Conservation (phyloP, 2,329 filamentous ascomycete species). For the Phyllosticta citriasiana region DNA sequence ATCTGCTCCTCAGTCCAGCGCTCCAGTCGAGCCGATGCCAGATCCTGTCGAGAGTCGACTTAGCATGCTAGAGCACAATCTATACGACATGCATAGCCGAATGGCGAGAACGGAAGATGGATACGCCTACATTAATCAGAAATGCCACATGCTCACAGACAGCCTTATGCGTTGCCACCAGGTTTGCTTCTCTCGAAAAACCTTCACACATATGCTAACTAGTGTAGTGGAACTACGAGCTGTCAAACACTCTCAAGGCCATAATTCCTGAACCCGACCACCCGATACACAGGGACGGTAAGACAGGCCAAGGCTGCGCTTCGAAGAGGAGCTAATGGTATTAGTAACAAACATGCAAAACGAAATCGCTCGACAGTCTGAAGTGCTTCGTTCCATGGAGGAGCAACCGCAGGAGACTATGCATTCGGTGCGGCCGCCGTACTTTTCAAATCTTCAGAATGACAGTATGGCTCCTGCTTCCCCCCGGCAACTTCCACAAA, state of each 20-base stretch:
- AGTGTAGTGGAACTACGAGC: slow-evolving; percentile 69
- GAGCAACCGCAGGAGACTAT: slow-evolving; percentile 54
- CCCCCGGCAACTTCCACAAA: slow-evolving; percentile 75
- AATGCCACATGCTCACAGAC: slow-evolving; percentile 74
- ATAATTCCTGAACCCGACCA: slow-evolving; percentile 68
- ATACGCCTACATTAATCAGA: slow-evolving; percentile 66
- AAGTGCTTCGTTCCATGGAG: slow-evolving; percentile 46
- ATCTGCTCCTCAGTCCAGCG: slow-evolving; percentile 67
- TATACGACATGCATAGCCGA: slow-evolving; percentile 70
- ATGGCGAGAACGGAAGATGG: slow-evolving; percentile 77
- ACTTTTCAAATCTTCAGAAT: slow-evolving; percentile 32
- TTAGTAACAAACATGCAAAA: slow-evolving; percentile 49
- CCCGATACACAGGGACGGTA: slow-evolving; percentile 72
- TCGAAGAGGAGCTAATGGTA: slow-evolving; percentile 10
- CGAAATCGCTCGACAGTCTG: slow-evolving; percentile 53
- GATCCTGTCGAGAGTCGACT: slow-evolving; percentile 71
- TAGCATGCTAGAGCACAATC: slow-evolving; percentile 63
- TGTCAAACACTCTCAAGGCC: slow-evolving; percentile 64
- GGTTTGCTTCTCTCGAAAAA: slow-evolving; percentile 30
- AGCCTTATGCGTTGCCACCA: slow-evolving; percentile 64
- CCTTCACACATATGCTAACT: slow-evolving; percentile 6
- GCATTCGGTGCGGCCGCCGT: slow-evolving; percentile 45
- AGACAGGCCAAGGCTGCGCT: slow-evolving; percentile 23
- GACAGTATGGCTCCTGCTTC: slow-evolving; percentile 63
- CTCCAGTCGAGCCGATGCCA: slow-evolving; percentile 72